phyloP scores from a whole-genome alignment of 805 yeast species.

The Candida namnaoensis region DNA sequence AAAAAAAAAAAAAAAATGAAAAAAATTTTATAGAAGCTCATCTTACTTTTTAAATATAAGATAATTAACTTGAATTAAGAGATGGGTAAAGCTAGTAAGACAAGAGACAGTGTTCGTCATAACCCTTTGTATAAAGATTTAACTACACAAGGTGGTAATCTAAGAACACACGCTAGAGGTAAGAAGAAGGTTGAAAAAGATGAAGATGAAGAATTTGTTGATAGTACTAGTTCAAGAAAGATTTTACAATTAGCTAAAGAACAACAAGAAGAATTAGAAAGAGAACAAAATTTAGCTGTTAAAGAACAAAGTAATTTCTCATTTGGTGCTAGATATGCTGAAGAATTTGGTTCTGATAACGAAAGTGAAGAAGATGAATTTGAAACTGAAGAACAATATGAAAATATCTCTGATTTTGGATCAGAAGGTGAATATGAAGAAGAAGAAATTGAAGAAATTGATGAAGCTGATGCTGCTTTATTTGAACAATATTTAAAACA shows the following conservation, averaged over 20 bases:
- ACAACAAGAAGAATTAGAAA: conserved; percentile 86
- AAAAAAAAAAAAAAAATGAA: conserved; percentile 1
- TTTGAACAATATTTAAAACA: conserved; percentile 67
- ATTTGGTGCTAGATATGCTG: conserved; percentile 29
- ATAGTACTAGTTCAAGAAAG: conserved; percentile 75
- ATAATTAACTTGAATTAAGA: no score
- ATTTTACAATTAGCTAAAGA: conserved; percentile 84
- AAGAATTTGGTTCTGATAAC: conserved; percentile 41
- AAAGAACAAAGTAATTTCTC: conserved; percentile 18
- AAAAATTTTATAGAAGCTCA: no score
- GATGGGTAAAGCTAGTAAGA: conserved; percentile 62
- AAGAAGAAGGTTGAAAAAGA: conserved; percentile 31
- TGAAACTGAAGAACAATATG: conserved; percentile 27
- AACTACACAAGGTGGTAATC: conserved; percentile 63
- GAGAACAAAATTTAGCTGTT: conserved; percentile 39
- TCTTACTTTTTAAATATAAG: no score
- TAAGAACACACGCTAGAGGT: conserved; percentile 35
- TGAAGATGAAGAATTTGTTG: conserved; percentile 56
- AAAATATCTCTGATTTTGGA: conserved; percentile 39
- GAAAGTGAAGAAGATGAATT: conserved; percentile 29
- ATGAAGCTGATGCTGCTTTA: conserved; percentile 76
- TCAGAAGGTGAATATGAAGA: conserved; percentile 33
- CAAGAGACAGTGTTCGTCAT: conserved; percentile 58
- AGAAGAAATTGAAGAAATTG: conserved; percentile 57
- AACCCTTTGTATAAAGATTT: conserved; percentile 76